phyloP scores from a whole-genome alignment of 78 protist genomes.

The Paratrimastix pyriformis region DNA sequence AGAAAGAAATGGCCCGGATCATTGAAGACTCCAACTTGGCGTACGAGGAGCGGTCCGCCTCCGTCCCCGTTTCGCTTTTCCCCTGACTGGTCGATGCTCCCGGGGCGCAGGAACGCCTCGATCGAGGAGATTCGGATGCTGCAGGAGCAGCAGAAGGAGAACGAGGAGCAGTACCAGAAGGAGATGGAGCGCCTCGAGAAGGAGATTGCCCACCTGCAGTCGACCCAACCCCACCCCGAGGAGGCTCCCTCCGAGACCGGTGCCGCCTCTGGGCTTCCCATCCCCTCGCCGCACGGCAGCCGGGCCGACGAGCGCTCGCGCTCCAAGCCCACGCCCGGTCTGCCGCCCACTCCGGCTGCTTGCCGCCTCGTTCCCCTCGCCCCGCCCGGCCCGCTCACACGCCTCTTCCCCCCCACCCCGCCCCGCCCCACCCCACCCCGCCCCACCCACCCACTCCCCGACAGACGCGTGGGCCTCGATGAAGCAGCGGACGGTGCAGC shows the following conservation, averaged over 20 bases:
- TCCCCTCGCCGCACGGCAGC: too few species aligned
- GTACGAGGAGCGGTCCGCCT: constrained; percentile 46
- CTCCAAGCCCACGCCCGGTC: too few species aligned
- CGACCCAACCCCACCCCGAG: neutral
- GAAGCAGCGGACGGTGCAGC: constrained; percentile 7
- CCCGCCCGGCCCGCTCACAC: too few species aligned
- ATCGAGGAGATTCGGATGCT: neutral
- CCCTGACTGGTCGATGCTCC: too few species aligned
- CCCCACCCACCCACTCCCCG: neutral
- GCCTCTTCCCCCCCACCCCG: neutral
- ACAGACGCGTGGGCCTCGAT: neutral
- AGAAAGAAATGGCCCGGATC: constrained; percentile 42
- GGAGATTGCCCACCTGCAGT: constrained; percentile 1
- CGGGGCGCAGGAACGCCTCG: too few species aligned
- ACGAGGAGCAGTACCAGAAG: neutral
- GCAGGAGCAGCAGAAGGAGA: neutral
- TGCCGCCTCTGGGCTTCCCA: neutral
- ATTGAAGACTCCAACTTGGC: constrained; percentile 45
- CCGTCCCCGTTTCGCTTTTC: too few species aligned
- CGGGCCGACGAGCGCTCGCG: too few species aligned
- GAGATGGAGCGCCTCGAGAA: constrained; percentile 20
- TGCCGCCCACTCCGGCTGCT: too few species aligned
- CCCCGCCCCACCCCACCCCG: neutral
- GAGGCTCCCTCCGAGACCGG: constrained; percentile 5
- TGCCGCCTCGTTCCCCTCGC: too few species aligned